Evolutionary conservation across 768 basidiomycete species (phyloP), one percentile per base, ranked within the genome.

Genomic region (Tremella fuciformis): DNA sequence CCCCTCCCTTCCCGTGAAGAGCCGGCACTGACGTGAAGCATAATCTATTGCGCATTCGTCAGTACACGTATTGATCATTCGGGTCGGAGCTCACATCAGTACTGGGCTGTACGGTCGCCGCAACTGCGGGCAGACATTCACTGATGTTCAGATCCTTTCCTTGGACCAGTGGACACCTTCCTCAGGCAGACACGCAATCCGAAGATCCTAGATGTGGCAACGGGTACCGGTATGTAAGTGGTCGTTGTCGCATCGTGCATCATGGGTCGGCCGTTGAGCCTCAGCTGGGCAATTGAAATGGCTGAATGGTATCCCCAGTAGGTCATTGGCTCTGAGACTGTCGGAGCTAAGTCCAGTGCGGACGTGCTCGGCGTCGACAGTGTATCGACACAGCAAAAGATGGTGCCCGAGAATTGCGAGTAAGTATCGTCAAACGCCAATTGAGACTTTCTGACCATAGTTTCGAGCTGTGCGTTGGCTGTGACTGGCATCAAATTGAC

Each of bases 281-380:
- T 18, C 24, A 66, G 64, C 13, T 69, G 67, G 67, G 67, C 67
- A 3, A 57, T 62, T 21, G 60, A 65, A 19, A 50, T 69, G 9
- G 67, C 67, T 0, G 64, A 69, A 39, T 44, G 60, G 61, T 69
- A 55, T 44, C 62, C 61, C 0, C 47, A 48, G 64, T 63, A 42
- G 34, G 65, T 56, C 19, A 15, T 16, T 19, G 29, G n/a, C 19
- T n/a, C n/a, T 3, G 51, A 52, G 16, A 52, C 13, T 9, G 11
- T 29, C 6, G 8, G 11, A 26, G n/a, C 51, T 52, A 11, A 18
- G 9, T 16, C 13, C 16, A 37, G 51, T 52, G 60, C 39, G 8
- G 53, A 62, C 22, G 60, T 65, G 6, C 38, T 62, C 18, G 64
- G 51, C 37, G 29, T 52, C 11, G 66, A 67, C 44, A 54, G 55